These are phyloP conservation scores for Phalaenopsis equestris DNA, from an alignment of 106 monocot species.

Conservation along the genomic window DNA sequence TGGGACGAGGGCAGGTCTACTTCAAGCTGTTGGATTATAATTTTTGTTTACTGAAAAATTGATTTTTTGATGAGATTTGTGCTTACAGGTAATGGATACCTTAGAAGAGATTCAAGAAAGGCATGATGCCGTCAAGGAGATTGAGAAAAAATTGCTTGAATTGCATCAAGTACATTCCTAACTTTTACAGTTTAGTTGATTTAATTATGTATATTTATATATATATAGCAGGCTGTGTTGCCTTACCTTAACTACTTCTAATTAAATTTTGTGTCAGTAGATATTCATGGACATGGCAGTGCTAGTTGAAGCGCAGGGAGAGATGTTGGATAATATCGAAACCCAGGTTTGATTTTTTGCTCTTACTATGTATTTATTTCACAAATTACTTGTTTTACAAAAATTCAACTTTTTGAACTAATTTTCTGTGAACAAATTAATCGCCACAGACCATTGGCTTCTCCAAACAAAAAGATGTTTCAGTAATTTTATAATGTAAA, in stretches of 20 bases:
- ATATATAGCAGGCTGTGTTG: not conserved
- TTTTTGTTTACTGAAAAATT: not conserved
- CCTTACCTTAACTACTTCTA: not conserved
- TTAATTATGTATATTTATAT: not conserved
- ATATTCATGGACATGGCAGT: constrained; percentile 14
- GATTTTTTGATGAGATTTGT: not conserved
- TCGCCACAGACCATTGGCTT: no score
- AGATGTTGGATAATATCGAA: constrained; percentile 11
- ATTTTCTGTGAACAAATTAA: no score
- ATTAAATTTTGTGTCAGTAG: not conserved
- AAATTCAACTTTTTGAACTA: no score
- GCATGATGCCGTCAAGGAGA: constrained; percentile 12
- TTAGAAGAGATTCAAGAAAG: constrained; percentile 13
- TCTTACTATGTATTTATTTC: not conserved
- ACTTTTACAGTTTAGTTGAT: not conserved
- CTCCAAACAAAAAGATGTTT: no score
- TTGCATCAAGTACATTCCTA: constrained; percentile 5
- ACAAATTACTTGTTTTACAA: no score
- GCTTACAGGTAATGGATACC: constrained; percentile 6
- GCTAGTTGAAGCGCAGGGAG: constrained; percentile 10
- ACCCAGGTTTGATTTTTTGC: constrained; percentile 5
- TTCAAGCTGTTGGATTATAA: not conserved
- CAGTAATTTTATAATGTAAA: no score
- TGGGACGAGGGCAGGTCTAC: constrained; percentile 46
- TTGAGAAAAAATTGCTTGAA: constrained; percentile 10